phyloP scores from a whole-genome alignment of 495 filamentous ascomycete species.

The Lepidopterella palustris region DNA sequence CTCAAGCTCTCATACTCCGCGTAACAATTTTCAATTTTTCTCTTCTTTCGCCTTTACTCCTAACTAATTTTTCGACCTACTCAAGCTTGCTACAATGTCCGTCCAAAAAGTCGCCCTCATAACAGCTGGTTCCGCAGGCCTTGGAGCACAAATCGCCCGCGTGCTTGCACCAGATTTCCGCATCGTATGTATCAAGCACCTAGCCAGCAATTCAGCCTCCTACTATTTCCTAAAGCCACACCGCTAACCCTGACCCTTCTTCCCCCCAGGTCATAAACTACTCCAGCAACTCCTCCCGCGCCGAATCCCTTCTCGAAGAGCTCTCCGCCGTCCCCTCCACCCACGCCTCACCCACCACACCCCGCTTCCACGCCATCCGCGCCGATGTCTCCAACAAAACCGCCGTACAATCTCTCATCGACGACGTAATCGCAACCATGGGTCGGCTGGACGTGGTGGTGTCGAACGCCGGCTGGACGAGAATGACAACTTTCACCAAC shows the following conservation, averaged over 20 bases:
- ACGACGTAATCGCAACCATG: slow-evolving; percentile 40
- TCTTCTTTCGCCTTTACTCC: neutral
- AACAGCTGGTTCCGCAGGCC: slow-evolving; percentile 50
- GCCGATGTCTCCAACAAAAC: slow-evolving; percentile 45
- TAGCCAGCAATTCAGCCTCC: neutral
- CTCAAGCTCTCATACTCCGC: neutral
- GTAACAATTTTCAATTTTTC: slow-evolving; percentile 1
- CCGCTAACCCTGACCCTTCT: neutral
- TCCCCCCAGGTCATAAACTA: slow-evolving; percentile 47
- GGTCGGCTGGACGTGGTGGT: slow-evolving; percentile 49
- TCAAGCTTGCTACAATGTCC: no score
- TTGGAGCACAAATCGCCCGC: slow-evolving; percentile 49
- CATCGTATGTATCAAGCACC: slow-evolving; percentile 31
- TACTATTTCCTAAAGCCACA: neutral
- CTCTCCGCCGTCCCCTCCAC: slow-evolving; percentile 33
- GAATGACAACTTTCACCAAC: slow-evolving; percentile 43
- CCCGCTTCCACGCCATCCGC: slow-evolving; percentile 40
- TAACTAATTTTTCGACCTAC: no score
- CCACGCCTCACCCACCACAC: slow-evolving; percentile 6
- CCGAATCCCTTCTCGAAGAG: slow-evolving; percentile 41
- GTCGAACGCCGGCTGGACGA: slow-evolving; percentile 54
- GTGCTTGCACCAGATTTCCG: slow-evolving; percentile 45
- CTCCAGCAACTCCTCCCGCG: slow-evolving; percentile 41
- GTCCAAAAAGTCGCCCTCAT: slow-evolving; percentile 47
- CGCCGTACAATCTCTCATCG: slow-evolving; percentile 42